These are phyloP conservation scores for Chrysosporium queenslandicum DNA, from an alignment of 2,329 filamentous ascomycete genomes.

Conservation along the genomic window DNA sequence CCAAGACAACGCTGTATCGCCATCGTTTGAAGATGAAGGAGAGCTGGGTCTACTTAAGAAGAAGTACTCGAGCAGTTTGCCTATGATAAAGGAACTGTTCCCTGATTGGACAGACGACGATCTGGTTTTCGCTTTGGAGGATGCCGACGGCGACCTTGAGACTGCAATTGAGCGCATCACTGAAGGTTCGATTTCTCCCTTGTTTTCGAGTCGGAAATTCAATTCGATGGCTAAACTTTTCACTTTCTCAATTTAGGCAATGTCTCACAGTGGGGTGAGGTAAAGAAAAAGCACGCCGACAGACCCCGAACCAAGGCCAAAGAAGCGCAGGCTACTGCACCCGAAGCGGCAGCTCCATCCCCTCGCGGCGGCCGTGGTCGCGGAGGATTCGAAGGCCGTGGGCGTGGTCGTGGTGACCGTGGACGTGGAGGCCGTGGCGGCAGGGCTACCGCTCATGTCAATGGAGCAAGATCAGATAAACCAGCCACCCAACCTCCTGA, in stretches of 20 bases:
- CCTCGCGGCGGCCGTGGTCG: conserved; percentile 39
- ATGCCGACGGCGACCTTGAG: conserved; percentile 47
- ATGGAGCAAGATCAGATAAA: conserved; percentile 35
- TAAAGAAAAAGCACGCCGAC: conserved; percentile 44
- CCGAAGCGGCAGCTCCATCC: conserved; percentile 28
- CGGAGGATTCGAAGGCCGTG: conserved; percentile 39
- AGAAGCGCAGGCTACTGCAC: conserved; percentile 30
- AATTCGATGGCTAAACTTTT: conserved; percentile 8
- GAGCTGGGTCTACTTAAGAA: conserved; percentile 89
- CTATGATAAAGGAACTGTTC: conserved; percentile 83
- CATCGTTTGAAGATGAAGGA: conserved; percentile 67
- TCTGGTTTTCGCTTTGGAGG: conserved; percentile 82
- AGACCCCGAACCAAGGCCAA: conserved; percentile 38
- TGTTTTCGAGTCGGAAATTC: neutral
- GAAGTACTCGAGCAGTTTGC: conserved; percentile 69
- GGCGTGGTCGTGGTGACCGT: conserved; percentile 40
- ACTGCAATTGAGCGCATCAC: conserved; percentile 43
- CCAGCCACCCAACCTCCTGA: conserved; percentile 18
- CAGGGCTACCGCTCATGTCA: conserved; percentile 34
- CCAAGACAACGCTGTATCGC: conserved; percentile 50
- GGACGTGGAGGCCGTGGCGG: conserved; percentile 40
- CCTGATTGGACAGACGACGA: conserved; percentile 93
- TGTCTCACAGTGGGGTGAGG: conserved; percentile 44
- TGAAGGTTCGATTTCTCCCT: conserved; percentile 32
- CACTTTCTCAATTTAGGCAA: conserved; percentile 31